Percentiles rank a stretch among this genome's conserved stretches.
phyloP scores from a whole-genome alignment of 305 asterid genomes.

The Fraxinus nigra region DNA sequence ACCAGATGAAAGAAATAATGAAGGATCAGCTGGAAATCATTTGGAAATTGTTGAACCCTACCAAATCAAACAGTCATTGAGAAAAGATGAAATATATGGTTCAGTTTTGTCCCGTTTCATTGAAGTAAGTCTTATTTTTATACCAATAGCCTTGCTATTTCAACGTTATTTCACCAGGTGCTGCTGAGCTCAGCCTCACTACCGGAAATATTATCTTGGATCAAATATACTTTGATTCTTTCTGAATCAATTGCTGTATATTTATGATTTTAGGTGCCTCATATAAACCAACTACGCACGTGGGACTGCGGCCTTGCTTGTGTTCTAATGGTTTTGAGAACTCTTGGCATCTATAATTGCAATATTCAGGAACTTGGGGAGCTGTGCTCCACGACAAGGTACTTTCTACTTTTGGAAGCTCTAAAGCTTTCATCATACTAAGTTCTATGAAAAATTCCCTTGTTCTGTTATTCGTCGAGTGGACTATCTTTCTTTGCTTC shows the following conservation, averaged over 20 bases:
- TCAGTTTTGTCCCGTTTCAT: slow-evolving; percentile 39
- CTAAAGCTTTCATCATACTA: background rate
- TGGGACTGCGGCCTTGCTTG: slow-evolving; percentile 99
- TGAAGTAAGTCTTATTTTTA: slow-evolving; percentile 46
- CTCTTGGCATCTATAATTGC: slow-evolving; percentile 50
- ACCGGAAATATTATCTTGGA: background rate
- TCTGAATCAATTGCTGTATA: slow-evolving; percentile 19
- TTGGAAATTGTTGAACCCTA: slow-evolving; percentile 43
- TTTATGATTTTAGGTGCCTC: slow-evolving; percentile 64
- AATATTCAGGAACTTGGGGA: slow-evolving; percentile 59
- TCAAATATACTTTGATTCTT: background rate
- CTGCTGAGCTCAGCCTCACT: slow-evolving; percentile 13
- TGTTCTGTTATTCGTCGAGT: slow-evolving; percentile 5
- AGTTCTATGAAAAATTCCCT: background rate
- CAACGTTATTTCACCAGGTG: slow-evolving; percentile 5
- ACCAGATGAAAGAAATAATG: slow-evolving; percentile 53
- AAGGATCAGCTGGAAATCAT: slow-evolving; percentile 35
- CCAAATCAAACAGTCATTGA: slow-evolving; percentile 36
- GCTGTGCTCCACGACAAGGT: slow-evolving; percentile 82
- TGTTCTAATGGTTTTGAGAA: slow-evolving; percentile 78
- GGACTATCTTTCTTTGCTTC: background rate
- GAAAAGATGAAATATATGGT: slow-evolving; percentile 31
- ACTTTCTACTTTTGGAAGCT: slow-evolving; percentile 6
- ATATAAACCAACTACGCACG: slow-evolving; percentile 65
- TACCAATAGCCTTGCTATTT: slow-evolving; percentile 13